Evolutionary conservation across 2,329 filamentous ascomycete genomes (phyloP), one percentile per base, ranked within the genome.

Genomic region (Leptographium wingfieldii): DNA sequence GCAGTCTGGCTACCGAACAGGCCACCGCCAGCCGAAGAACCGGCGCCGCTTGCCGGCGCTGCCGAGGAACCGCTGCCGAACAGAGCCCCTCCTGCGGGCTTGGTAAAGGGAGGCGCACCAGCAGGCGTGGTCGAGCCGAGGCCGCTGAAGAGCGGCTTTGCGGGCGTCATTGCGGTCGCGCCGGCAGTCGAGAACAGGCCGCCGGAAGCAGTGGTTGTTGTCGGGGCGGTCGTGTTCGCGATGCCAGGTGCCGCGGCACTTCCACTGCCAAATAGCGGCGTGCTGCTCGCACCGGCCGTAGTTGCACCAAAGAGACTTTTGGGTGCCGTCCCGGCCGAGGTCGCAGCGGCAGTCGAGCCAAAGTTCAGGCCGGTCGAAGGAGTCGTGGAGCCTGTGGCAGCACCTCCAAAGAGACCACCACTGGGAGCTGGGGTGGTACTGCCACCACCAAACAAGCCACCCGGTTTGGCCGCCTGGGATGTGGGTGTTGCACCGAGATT

Each of bases 91-190:
- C 57, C 25, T 1, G 60, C 55, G 56, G 66, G 63, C 61, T 73
- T 73, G 33, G 71, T 73, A 9, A 72, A 67, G 0, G 79, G 77
- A 59, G 80, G 79, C 12, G 76, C 74, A 49, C 79, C 79, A 38
- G 79, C 78, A 22, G 80, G 78, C 49, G 80, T 81, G 4, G 79
- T 81, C 29, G 79, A 81, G 61, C 73, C 71, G 43, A 79, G 65
- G 29, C 69, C 62, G 35, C 66, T 65, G 59, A 80, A 75, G 58
- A 73, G 63, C 16, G 77, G 74, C 67, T 80, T 81, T 22, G 73
- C 72, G 35, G 75, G 74, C 33, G 74, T 77, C 25, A 72, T 68
- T 49, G 70, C 65, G 16, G 51, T 16, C 31, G n/a, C 29, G 38
- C 25, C 27, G 22, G 35, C 55, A 10, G 55, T 19, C 43, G 57